phyloP scores from a whole-genome alignment of 805 yeast genomes.

The Candida nonsorbophila region DNA sequence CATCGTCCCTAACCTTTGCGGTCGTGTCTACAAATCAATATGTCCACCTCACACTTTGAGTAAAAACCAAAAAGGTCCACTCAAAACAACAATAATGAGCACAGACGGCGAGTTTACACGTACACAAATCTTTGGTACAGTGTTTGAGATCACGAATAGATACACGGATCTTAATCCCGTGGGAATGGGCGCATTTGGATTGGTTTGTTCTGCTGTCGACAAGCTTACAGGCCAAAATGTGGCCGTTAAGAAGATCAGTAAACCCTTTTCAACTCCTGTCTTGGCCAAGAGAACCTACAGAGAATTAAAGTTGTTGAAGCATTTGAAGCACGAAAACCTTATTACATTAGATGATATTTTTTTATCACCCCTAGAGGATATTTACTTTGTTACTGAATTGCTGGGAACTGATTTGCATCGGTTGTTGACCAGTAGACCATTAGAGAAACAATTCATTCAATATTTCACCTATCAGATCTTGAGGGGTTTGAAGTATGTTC shows the following conservation, averaged over 20 bases:
- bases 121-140: slow-evolving; percentile 92
- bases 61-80: too few species aligned
- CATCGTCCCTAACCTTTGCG: too few species aligned
- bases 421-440: slow-evolving; percentile 83
- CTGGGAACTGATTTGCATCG: slow-evolving; percentile 96
- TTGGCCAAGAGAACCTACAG: slow-evolving; percentile 95
- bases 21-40: too few species aligned
- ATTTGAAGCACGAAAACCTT: slow-evolving; percentile 88
- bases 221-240: slow-evolving; percentile 86
- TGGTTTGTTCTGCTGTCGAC: slow-evolving; percentile 95
- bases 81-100: slow-evolving; percentile 19
- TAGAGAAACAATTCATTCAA: slow-evolving; percentile 94
- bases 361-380: slow-evolving; percentile 91
- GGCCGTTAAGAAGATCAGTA: slow-evolving; percentile 96
- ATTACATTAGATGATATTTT: slow-evolving; percentile 92
- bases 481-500: slow-evolving; percentile 85
- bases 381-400: slow-evolving; percentile 91
- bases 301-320: slow-evolving; percentile 89
- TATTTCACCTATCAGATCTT: slow-evolving; percentile 92
- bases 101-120: slow-evolving; percentile 50
- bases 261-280: slow-evolving; percentile 92
- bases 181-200: slow-evolving; percentile 99
- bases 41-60: too few species aligned
- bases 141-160: slow-evolving; percentile 85
- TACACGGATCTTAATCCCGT: slow-evolving; percentile 93